Percentiles rank a stretch among this genome's conserved stretches.
These are phyloP conservation scores for Cicer judaicum DNA, from an alignment of 306 rosid species.

Conservation along the genomic window DNA sequence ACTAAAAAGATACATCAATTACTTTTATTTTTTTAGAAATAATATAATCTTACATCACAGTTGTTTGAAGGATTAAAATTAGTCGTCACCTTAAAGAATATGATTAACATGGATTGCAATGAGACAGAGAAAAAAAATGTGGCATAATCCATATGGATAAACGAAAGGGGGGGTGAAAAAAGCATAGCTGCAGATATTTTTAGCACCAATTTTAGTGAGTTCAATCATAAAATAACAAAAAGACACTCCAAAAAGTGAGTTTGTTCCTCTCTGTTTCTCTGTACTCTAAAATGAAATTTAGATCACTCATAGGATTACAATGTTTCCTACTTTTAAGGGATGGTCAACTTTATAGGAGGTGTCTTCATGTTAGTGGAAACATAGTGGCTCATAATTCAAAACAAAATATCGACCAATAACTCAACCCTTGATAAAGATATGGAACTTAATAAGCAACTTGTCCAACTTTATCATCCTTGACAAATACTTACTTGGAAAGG, in stretches of 20 bases:
- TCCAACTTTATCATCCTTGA: conserved; percentile 42
- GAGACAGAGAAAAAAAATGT: not conserved
- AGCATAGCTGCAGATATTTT: conserved; percentile 20
- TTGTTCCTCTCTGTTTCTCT: conserved; percentile 15
- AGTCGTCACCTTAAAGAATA: not conserved
- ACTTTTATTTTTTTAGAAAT: no score
- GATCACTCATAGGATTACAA: conserved; percentile 24
- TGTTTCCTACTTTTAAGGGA: conserved; percentile 46
- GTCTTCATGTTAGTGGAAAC: conserved; percentile 46
- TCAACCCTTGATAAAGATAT: conserved; percentile 32
- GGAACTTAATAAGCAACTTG: conserved; percentile 18
- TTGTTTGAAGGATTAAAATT: no score
- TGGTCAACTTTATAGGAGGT: conserved; percentile 48
- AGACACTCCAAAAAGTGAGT: conserved; percentile 31
- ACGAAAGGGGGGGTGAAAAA: not conserved
- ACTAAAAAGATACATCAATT: no score
- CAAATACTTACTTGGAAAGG: no score
- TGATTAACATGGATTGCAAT: not conserved
- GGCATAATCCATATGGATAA: conserved; percentile 19
- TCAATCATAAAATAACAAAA: conserved; percentile 42
- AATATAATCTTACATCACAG: no score
- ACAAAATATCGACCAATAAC: conserved; percentile 26
- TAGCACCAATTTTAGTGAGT: conserved; percentile 35
- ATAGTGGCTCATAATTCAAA: conserved; percentile 39
- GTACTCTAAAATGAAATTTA: conserved; percentile 27